These are phyloP conservation scores for Pichia sp. DNA, from an alignment of 1,139 yeast species.

Conservation along the genomic window DNA sequence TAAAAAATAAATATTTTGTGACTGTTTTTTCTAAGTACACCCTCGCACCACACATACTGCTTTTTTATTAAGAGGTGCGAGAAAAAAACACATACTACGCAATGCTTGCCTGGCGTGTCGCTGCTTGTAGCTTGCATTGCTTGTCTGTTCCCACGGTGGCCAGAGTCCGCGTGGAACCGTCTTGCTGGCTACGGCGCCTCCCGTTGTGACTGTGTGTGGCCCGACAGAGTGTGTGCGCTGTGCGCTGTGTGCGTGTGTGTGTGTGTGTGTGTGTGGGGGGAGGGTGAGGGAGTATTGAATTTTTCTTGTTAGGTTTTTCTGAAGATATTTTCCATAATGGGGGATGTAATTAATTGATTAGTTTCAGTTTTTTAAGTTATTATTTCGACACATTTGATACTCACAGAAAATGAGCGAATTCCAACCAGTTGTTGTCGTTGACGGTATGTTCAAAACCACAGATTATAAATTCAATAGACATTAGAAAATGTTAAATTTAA, in stretches of 20 bases:
- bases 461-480: not conserved
- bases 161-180: too few species aligned
- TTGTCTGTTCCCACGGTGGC: too few species aligned
- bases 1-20: not conserved
- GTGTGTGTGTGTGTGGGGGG: too few species aligned
- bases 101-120: not conserved
- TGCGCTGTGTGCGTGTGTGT: too few species aligned
- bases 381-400: slow-evolving; percentile 9
- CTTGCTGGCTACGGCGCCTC: too few species aligned
- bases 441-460: slow-evolving; percentile 48
- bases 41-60: slow-evolving; percentile 16
- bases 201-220: too few species aligned
- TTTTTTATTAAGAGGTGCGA: not conserved
- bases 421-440: slow-evolving; percentile 96
- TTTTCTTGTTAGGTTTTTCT: too few species aligned
- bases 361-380: slow-evolving; percentile 1
- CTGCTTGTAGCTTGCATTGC: too few species aligned
- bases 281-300: too few species aligned
- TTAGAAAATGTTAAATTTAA: not conserved
- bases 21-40: slow-evolving; percentile 4
- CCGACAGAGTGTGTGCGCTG: too few species aligned
- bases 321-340: too few species aligned
- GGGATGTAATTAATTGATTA: too few species aligned
- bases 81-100: not conserved
- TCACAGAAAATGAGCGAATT: slow-evolving; percentile 73